phyloP scores from a whole-genome alignment of 2,329 filamentous ascomycete species.

The Stachybotrys chartarum region DNA sequence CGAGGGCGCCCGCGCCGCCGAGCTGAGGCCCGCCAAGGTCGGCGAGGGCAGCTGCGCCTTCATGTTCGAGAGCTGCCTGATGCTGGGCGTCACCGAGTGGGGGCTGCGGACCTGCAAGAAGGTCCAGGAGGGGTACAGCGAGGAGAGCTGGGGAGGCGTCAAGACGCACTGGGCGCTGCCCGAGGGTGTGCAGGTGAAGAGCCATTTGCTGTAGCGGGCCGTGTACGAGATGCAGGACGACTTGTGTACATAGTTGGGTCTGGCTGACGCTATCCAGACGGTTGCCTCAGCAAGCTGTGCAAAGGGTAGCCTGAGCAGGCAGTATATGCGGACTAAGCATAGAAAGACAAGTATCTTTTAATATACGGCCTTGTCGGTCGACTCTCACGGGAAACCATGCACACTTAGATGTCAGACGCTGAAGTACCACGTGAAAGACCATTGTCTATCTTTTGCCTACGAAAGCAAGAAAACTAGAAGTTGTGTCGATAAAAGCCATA shows the following conservation, averaged over 20 bases:
- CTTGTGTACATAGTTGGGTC: background rate
- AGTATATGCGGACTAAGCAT: no score
- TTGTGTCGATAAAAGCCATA: no score
- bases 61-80: slow-evolving; percentile 63
- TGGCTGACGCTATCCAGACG: background rate
- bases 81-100: slow-evolving; percentile 68
- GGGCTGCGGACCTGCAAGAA: slow-evolving; percentile 52
- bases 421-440: no score
- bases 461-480: no score
- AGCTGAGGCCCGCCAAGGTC: slow-evolving; percentile 49
- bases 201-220: background rate
- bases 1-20: slow-evolving; percentile 47
- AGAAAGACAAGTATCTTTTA: no score
- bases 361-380: no score
- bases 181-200: slow-evolving; percentile 19
- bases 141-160: slow-evolving; percentile 71
- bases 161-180: slow-evolving; percentile 53
- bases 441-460: no score
- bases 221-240: background rate
- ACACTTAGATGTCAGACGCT: no score
- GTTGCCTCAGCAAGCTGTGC: no score
- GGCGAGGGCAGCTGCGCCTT: slow-evolving; percentile 57
- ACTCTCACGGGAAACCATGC: no score
- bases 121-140: slow-evolving; percentile 62
- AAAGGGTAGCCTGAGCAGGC: no score